Percentiles rank a stretch among this genome's conserved stretches.
Evolutionary conservation across 2,329 filamentous ascomycete genomes (phyloP).

Genomic region (Blastomyces gilchristii): DNA sequence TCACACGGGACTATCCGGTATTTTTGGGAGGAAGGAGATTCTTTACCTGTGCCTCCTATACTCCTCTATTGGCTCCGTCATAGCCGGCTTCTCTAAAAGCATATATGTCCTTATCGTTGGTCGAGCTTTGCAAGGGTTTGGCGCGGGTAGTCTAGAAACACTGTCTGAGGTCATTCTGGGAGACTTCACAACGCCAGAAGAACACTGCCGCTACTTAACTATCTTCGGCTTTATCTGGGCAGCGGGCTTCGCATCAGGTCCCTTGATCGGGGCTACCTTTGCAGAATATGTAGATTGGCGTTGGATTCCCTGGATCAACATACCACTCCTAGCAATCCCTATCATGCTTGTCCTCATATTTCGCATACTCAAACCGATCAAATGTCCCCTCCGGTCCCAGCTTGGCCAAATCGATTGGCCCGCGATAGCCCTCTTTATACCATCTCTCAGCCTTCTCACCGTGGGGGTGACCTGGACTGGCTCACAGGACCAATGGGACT

Average conservation of each 20-base stretch:
- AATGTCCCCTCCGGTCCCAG: constrained; percentile 38
- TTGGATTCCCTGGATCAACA: constrained; percentile 57
- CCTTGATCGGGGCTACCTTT: constrained; percentile 15
- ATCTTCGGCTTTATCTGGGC: constrained; percentile 31
- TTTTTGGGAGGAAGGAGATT: constrained; percentile 43
- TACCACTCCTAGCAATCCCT: constrained; percentile 45
- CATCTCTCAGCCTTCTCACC: constrained; percentile 47
- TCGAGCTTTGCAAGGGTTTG: constrained; percentile 35
- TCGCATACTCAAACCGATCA: constrained; percentile 40
- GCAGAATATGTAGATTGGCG: constrained; percentile 35
- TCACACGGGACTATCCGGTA: constrained; percentile 41
- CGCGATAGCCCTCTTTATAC: constrained; percentile 52
- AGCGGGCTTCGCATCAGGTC: constrained; percentile 26
- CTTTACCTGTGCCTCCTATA: constrained; percentile 31
- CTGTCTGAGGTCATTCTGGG: constrained; percentile 36
- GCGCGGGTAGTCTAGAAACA: constrained; percentile 35
- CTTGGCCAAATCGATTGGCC: constrained; percentile 51
- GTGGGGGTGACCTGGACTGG: constrained; percentile 55
- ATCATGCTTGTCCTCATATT: constrained; percentile 41
- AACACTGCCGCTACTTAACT: constrained; percentile 29
- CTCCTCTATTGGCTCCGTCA: constrained; percentile 36
- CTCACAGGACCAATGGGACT: constrained; percentile 53
- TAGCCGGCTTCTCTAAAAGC: constrained; percentile 31
- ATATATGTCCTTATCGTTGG: constrained; percentile 39
- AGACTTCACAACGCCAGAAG: constrained; percentile 33